Percentiles rank a stretch among this genome's conserved stretches.
Conservation (phyloP, 805 yeast species). For the Metschnikowia matae region DNA sequence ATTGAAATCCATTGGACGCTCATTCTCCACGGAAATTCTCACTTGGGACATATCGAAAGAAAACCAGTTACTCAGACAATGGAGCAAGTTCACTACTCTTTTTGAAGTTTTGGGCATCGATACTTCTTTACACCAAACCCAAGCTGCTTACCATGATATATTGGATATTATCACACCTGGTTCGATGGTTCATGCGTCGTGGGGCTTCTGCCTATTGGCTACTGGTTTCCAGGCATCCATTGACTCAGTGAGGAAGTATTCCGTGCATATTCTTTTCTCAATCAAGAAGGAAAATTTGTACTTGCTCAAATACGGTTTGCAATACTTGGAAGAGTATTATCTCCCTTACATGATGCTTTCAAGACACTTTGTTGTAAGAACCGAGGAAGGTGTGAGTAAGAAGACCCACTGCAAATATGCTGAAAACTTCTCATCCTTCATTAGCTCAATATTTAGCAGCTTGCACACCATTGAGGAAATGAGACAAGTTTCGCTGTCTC, state of each 20-base stretch:
- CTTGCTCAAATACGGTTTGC: constrained; percentile 32
- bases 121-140: constrained; percentile 80
- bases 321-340: constrained; percentile 44
- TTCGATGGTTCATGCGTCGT: constrained; percentile 56
- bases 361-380: constrained; percentile 48
- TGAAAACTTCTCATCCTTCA: constrained; percentile 42
- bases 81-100: constrained; percentile 72
- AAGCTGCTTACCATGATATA: constrained; percentile 69
- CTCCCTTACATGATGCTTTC: constrained; percentile 64
- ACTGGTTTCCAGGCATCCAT: constrained; percentile 73
- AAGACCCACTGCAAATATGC: constrained; percentile 55
- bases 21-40: constrained; percentile 37
- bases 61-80: constrained; percentile 40
- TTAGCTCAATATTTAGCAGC: constrained; percentile 33
- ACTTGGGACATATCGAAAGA: constrained; percentile 35
- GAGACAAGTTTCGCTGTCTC: constrained; percentile 22
- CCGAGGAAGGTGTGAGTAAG: constrained; percentile 21
- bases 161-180: constrained; percentile 45
- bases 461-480: constrained; percentile 24
- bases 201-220: constrained; percentile 71
- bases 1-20: constrained; percentile 39
- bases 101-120: constrained; percentile 81
- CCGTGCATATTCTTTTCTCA: constrained; percentile 52
- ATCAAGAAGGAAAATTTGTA: constrained; percentile 44
- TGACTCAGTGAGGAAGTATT: constrained; percentile 70